A percentile compares a stretch with the other conserved stretches of the same genome.
phyloP scores from a whole-genome alignment of 108 stramenopile genomes.

The Stephanodiscus minutulus region DNA sequence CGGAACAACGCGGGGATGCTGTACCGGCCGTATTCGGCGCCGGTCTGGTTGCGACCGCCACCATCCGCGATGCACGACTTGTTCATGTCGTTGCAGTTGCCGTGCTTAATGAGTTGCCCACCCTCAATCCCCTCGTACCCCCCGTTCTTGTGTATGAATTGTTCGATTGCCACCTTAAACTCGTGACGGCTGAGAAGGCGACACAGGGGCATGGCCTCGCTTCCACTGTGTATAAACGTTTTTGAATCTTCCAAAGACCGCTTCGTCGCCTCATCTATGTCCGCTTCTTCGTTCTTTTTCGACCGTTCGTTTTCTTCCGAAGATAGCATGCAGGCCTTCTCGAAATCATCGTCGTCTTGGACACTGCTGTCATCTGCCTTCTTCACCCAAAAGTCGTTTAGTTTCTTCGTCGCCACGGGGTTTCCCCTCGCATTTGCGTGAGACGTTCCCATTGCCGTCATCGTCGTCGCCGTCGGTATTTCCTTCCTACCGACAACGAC shows the following conservation, averaged over 20 bases:
- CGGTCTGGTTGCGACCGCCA: constrained; percentile 12
- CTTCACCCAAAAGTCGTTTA: background rate
- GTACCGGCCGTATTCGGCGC: constrained; percentile 31
- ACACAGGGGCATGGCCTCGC: background rate
- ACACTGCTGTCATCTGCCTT: background rate
- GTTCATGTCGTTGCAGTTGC: constrained; percentile 13
- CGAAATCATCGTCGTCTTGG: background rate
- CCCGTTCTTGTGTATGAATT: background rate
- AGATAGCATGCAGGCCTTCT: background rate
- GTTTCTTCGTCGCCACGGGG: background rate
- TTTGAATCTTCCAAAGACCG: background rate
- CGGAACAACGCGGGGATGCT: constrained; percentile 14
- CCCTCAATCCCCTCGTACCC: constrained; percentile 27
- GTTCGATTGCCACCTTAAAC: constrained; percentile 12
- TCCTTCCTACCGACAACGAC: too few relatives aligned
- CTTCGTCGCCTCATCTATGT: background rate
- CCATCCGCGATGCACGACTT: constrained; percentile 3
- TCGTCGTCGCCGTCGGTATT: background rate
- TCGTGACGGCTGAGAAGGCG: background rate
- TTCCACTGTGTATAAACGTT: background rate
- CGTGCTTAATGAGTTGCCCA: constrained; percentile 14
- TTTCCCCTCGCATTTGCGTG: background rate
- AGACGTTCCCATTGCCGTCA: background rate
- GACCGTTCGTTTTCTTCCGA: background rate
- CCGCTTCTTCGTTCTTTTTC: background rate